These are phyloP conservation scores for Balansia obtecta DNA, from an alignment of 2,329 filamentous ascomycete species.

Conservation along the genomic window DNA sequence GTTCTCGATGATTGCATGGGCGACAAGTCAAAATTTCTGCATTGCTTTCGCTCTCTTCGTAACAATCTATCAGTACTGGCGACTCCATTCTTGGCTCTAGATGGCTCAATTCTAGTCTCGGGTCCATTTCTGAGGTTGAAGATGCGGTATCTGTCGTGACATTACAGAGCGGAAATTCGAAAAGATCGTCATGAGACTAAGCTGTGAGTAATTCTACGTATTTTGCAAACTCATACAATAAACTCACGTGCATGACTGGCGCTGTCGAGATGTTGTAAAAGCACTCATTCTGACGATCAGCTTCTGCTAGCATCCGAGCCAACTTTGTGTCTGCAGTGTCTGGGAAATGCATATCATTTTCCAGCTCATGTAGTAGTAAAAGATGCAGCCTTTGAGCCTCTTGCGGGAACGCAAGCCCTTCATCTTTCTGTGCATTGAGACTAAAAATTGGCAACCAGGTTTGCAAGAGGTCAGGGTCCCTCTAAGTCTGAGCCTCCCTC, in stretches of 20 bases:
- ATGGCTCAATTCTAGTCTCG: neutral
- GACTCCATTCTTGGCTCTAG: neutral
- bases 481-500: conserved; percentile 2
- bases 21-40: neutral
- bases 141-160: neutral
- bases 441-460: conserved; percentile 5
- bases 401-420: conserved; percentile 4
- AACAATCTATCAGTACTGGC: neutral
- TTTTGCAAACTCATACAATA: neutral
- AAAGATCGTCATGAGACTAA: conserved; percentile 3
- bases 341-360: neutral
- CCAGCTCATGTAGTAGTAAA: conserved; percentile 5
- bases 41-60: neutral
- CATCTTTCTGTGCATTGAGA: conserved; percentile 5
- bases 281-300: neutral
- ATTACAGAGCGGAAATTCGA: neutral
- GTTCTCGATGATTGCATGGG: neutral
- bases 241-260: neutral
- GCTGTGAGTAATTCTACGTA: neutral
- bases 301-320: neutral
- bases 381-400: neutral
- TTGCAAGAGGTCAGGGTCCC: conserved; percentile 4
- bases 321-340: conserved; percentile 1
- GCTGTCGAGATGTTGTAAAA: neutral
- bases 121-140: neutral